Percentiles rank a stretch among this genome's conserved stretches.
phyloP scores from a whole-genome alignment of 257 asterid species.

The Handroanthus guayacan region DNA sequence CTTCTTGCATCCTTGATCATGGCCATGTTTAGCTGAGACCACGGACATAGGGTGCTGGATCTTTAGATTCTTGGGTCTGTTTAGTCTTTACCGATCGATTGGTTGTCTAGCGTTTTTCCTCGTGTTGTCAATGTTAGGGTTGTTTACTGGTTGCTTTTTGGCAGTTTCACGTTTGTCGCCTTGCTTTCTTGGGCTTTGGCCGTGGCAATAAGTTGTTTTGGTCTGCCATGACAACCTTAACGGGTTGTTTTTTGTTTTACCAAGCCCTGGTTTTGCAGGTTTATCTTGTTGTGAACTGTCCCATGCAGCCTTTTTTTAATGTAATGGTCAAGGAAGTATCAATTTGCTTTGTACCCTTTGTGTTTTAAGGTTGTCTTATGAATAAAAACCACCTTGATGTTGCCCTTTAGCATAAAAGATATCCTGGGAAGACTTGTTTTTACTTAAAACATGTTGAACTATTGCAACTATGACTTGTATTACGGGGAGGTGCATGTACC shows the following conservation, averaged over 20 bases:
- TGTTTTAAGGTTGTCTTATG: constrained; percentile 6
- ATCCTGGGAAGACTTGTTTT: not conserved
- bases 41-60: constrained; percentile 49
- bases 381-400: constrained; percentile 42
- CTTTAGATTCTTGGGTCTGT: constrained; percentile 37
- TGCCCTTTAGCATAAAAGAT: constrained; percentile 18
- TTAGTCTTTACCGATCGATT: constrained; percentile 40
- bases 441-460: not conserved
- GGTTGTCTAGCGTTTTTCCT: constrained; percentile 28
- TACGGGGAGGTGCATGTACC: not conserved
- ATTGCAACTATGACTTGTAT: not conserved
- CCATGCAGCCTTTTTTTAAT: constrained; percentile 43
- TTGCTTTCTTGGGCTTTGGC: constrained; percentile 68
- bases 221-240: constrained; percentile 64
- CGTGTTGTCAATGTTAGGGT: constrained; percentile 39
- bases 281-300: constrained; percentile 53
- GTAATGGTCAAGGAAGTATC: constrained; percentile 31
- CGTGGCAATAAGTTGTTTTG: constrained; percentile 49
- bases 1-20: constrained; percentile 35
- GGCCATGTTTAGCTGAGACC: constrained; percentile 55
- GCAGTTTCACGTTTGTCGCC: constrained; percentile 52
- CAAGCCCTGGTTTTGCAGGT: constrained; percentile 79
- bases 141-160: constrained; percentile 50
- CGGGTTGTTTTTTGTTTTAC: constrained; percentile 60
- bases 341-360: constrained; percentile 22